Evolutionary conservation across 1,139 yeast genomes (phyloP).

Genomic region (Nematodospora anomalae): DNA sequence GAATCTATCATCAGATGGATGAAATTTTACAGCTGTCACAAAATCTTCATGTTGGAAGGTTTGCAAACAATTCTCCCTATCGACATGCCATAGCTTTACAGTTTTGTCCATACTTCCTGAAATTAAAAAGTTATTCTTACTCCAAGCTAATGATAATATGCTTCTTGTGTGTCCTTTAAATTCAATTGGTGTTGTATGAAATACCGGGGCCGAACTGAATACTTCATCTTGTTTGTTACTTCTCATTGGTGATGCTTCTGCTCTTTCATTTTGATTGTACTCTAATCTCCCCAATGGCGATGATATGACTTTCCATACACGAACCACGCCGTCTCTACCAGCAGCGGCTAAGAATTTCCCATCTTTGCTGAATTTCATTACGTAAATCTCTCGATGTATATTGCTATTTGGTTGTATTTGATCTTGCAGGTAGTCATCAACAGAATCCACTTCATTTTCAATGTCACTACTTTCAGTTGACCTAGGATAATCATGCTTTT

Average conservation of each 20-base stretch:
- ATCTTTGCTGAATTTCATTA: constrained; percentile 70
- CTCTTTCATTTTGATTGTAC: constrained; percentile 23
- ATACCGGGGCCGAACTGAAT: constrained; percentile 69
- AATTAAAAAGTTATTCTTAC: constrained; percentile 76
- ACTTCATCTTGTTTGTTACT: constrained; percentile 17
- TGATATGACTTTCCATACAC: constrained; percentile 79
- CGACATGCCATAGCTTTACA: constrained; percentile 82
- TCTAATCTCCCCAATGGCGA: constrained; percentile 63
- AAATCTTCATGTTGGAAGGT: constrained; percentile 75
- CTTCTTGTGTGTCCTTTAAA: constrained; percentile 71
- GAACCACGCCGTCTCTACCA: constrained; percentile 67
- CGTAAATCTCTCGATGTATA: constrained; percentile 57
- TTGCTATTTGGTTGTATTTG: constrained; percentile 7
- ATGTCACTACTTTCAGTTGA: constrained; percentile 7
- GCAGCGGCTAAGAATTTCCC: constrained; percentile 85
- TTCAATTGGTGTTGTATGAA: constrained; percentile 65
- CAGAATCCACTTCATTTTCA: constrained; percentile 12
- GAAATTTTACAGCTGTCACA: constrained; percentile 80
- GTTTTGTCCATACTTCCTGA: constrained; percentile 87
- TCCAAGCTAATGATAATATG: constrained; percentile 80
- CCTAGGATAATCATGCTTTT: constrained; percentile 1
- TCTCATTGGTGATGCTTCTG: constrained; percentile 9
- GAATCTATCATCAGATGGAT: constrained; percentile 85
- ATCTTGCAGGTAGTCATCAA: constrained; percentile 7
- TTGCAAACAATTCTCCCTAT: constrained; percentile 60